Evolutionary conservation across 345 rosid species (phyloP).

Genomic region (Lepidium aucheri): DNA sequence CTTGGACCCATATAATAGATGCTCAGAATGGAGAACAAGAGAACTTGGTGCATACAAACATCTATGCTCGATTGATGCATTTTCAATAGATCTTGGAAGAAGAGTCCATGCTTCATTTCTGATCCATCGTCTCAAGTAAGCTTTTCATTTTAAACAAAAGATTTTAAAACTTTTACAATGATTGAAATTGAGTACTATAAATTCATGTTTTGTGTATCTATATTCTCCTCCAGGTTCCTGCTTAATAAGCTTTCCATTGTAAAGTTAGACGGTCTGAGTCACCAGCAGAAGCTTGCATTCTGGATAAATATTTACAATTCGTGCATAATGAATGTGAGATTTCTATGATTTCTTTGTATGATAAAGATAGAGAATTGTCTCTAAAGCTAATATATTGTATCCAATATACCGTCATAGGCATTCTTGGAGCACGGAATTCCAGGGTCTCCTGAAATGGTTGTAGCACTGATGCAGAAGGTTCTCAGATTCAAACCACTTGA

Average conservation of each 20-base stretch:
- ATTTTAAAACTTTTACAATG: background rate
- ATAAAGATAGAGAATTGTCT: background rate
- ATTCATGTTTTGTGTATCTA: constrained; percentile 13
- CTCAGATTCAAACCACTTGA: background rate
- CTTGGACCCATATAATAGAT: constrained; percentile 54
- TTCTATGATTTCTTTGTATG: background rate
- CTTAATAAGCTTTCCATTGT: constrained; percentile 67
- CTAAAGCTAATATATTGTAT: background rate
- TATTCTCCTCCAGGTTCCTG: constrained; percentile 41
- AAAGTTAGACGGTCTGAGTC: constrained; percentile 58
- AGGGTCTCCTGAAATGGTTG: constrained; percentile 66
- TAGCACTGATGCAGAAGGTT: constrained; percentile 88
- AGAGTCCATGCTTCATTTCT: constrained; percentile 47
- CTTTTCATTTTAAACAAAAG: background rate
- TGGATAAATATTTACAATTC: constrained; percentile 92
- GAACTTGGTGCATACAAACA: constrained; percentile 63
- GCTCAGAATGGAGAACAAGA: constrained; percentile 29
- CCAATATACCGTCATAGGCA: constrained; percentile 33
- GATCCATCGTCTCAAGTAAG: constrained; percentile 72
- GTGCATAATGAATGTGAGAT: constrained; percentile 75
- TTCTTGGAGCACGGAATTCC: constrained; percentile 81
- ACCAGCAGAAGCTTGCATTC: constrained; percentile 94
- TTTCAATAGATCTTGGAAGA: constrained; percentile 54
- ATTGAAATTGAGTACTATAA: background rate
- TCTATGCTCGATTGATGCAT: constrained; percentile 45